Evolutionary conservation across 2,329 filamentous ascomycete species (phyloP), one percentile per base, ranked within the genome.

Genomic region (Cadophora sp.): DNA sequence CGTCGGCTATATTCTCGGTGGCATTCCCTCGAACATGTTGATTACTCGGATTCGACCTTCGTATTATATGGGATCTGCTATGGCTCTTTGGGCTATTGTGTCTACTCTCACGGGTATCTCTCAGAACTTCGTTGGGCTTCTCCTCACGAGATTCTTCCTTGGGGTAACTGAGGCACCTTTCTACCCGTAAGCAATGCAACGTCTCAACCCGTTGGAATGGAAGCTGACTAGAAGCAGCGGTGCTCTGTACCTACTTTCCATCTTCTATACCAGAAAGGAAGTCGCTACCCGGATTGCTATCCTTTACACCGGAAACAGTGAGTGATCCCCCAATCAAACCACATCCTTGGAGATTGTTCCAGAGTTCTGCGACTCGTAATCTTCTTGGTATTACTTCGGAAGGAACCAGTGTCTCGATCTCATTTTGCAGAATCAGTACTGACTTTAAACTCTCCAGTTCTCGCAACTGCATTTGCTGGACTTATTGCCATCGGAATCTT

Each of bases 51-150:
- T 78, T 80, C 64, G 79, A 27, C 83, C 83, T 0, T 81, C 81
- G 0, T 72, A 80, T 12, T 85, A 84, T 72, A 80, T 85, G 73
- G 60, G 63, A 12, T 48, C 60, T 34, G 66, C 66, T 37, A 87
- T 86, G 0, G 78, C 85, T 5, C 76, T 80, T 1, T 86, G 84
- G 84, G 84, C 84, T 1, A 76, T 86, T 12, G 84, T 86, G 0
- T 82, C 84, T 0, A 86, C 84, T 11, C 82, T 85, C 50, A 80
- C 78, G 16, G 77, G 76, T 12, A 77, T 80, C 3, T 77, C 79
- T 0, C 74, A 81, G 4, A 80, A 79, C 37, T 84, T 79, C 63
- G 76, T 73, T 0, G 80, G 81, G 0, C 76, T 84, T 0, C 73
- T 83, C 1, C 77, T 79, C 2, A 75, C 79, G 5, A 76, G 83